phyloP scores from a whole-genome alignment of 768 basidiomycete genomes.

The Lactarius vividus region DNA sequence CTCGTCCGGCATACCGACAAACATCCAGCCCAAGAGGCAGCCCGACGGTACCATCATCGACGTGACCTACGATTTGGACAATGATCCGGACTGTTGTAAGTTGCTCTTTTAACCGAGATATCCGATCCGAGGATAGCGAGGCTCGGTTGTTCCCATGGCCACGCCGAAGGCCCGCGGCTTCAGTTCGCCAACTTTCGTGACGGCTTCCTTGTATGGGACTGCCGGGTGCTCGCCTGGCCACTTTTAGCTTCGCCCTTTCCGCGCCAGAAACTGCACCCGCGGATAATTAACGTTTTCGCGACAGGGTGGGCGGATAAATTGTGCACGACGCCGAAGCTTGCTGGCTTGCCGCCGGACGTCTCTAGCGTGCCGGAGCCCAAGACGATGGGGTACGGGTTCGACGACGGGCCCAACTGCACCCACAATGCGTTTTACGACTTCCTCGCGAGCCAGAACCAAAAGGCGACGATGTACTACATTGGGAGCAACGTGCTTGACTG shows the following conservation, averaged over 20 bases:
- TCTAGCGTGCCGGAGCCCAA: slow-evolving; percentile 52
- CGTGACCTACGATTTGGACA: slow-evolving; percentile 19
- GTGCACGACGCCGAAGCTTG: slow-evolving; percentile 48
- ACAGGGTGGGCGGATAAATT: slow-evolving; percentile 43
- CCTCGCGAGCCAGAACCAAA: slow-evolving; percentile 50
- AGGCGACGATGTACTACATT: slow-evolving; percentile 64
- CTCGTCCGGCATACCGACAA: slow-evolving; percentile 41
- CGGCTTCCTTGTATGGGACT: neutral
- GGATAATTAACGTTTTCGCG: neutral
- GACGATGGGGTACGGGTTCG: slow-evolving; percentile 59
- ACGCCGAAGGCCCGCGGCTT: neutral
- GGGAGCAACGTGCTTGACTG: slow-evolving; percentile 57
- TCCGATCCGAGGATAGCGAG: neutral
- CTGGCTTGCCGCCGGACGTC: slow-evolving; percentile 46
- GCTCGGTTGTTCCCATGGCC: neutral
- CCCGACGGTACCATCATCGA: neutral
- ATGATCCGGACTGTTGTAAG: slow-evolving; percentile 27
- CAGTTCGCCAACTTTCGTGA: neutral
- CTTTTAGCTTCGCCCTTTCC: neutral
- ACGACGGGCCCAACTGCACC: slow-evolving; percentile 64
- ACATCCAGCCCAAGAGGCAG: slow-evolving; percentile 42
- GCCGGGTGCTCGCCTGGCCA: neutral
- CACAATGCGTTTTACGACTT: slow-evolving; percentile 63
- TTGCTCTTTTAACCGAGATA: neutral
- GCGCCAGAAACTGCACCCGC: neutral